These are phyloP conservation scores for Sanghuangporus weigelae DNA, from an alignment of 1,284 basidiomycete genomes.

Conservation along the genomic window DNA sequence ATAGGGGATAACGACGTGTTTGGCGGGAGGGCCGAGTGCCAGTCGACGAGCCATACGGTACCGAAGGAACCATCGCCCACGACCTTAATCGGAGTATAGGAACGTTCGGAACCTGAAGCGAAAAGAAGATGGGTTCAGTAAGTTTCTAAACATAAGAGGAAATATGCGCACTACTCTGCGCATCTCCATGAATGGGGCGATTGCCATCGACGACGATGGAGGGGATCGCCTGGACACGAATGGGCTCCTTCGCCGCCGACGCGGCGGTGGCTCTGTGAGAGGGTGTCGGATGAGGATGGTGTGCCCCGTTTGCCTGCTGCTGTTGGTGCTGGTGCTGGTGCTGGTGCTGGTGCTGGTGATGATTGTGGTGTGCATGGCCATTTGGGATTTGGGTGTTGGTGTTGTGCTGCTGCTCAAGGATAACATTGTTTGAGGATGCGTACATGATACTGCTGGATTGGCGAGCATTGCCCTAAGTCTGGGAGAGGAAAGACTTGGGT, in stretches of 20 bases:
- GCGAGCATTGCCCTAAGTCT: conserved; percentile 44
- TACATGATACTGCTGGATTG: conserved; percentile 50
- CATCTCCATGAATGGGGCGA: conserved; percentile 62
- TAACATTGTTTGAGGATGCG: conserved; percentile 49
- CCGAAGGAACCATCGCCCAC: conserved; percentile 97
- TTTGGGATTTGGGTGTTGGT: neutral
- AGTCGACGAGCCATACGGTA: conserved; percentile 98
- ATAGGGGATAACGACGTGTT: conserved; percentile 85
- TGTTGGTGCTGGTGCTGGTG: neutral
- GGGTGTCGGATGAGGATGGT: conserved; percentile 41
- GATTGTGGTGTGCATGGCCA: neutral
- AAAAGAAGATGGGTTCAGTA: conserved; percentile 12
- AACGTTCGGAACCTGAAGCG: conserved; percentile 39
- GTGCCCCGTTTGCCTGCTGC: conserved; percentile 11
- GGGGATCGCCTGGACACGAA: conserved; percentile 64
- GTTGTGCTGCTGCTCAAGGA: conserved; percentile 26
- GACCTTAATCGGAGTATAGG: conserved; percentile 69
- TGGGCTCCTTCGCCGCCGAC: conserved; percentile 45
- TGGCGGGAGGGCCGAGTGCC: conserved; percentile 92
- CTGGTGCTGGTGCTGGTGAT: conserved; percentile 8
- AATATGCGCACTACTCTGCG: conserved; percentile 50
- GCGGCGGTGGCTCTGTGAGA: conserved; percentile 27
- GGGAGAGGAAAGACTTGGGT: conserved; percentile 10
- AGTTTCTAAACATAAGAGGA: conserved; percentile 12
- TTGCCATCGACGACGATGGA: conserved; percentile 64